phyloP scores from a whole-genome alignment of 306 rosid species.

The Acacia crassicarpa region DNA sequence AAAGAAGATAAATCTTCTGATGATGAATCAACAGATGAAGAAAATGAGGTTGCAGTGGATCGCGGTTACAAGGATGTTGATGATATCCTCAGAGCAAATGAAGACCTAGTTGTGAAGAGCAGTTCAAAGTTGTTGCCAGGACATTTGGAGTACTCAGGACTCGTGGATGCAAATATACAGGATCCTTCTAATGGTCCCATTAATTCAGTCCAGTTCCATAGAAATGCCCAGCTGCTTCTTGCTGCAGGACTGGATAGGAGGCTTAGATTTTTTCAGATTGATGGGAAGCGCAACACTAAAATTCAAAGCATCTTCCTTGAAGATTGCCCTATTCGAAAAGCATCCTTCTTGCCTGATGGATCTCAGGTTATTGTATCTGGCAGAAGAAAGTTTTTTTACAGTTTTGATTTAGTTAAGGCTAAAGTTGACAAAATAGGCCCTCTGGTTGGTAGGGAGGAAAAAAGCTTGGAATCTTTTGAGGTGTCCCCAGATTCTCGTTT shows the following conservation, averaged over 20 bases:
- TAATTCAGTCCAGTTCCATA: slow-evolving; percentile 83
- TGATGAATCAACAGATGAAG: slow-evolving; percentile 76
- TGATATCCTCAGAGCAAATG: slow-evolving; percentile 75
- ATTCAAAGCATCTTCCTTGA: slow-evolving; percentile 84
- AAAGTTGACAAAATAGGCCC: slow-evolving; percentile 81
- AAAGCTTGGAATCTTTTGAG: slow-evolving; percentile 88
- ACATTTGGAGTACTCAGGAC: slow-evolving; percentile 66
- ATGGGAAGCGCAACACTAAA: slow-evolving; percentile 86
- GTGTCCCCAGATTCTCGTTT: slow-evolving; percentile 80
- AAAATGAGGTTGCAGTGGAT: slow-evolving; percentile 45
- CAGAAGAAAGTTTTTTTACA: slow-evolving; percentile 80
- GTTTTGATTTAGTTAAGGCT: slow-evolving; percentile 81
- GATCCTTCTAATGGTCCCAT: slow-evolving; percentile 72
- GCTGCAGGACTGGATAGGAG: slow-evolving; percentile 78
- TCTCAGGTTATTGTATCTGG: slow-evolving; percentile 85
- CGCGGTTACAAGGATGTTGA: slow-evolving; percentile 54
- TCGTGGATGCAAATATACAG: slow-evolving; percentile 73
- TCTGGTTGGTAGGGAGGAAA: slow-evolving; percentile 90
- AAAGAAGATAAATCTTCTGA: slow-evolving; percentile 40
- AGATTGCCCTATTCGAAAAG: slow-evolving; percentile 76
- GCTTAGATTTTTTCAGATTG: slow-evolving; percentile 82
- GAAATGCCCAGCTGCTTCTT: slow-evolving; percentile 80
- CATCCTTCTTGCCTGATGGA: slow-evolving; percentile 84
- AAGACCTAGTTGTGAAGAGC: slow-evolving; percentile 71
- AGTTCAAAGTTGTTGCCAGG: slow-evolving; percentile 72